phyloP scores from a whole-genome alignment of 73 alveolate species.

The Paramecium pentaurelia region DNA sequence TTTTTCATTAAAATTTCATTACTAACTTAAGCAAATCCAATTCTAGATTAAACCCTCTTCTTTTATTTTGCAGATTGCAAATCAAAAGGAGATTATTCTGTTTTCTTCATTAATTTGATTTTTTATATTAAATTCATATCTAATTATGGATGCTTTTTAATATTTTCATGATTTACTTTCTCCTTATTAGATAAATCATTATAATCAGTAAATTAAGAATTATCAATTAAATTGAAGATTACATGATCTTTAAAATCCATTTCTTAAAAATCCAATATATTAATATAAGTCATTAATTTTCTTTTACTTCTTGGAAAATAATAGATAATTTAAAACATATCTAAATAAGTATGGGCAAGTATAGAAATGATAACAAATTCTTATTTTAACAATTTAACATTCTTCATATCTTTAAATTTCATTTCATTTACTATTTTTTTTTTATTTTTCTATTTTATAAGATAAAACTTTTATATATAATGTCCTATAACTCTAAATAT shows the following conservation, averaged over 20 bases:
- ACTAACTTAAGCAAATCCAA: neutral
- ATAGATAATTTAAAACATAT: neutral
- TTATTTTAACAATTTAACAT: neutral
- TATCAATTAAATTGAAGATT: neutral
- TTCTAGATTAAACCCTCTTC: neutral
- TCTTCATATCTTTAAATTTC: neutral
- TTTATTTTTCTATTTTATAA: neutral
- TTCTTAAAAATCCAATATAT: neutral
- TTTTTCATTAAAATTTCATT: neutral
- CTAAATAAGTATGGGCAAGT: neutral
- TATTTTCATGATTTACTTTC: neutral
- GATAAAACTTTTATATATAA: neutral
- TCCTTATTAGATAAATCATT: neutral
- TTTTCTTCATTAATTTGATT: neutral
- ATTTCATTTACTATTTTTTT: neutral
- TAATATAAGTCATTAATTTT: neutral
- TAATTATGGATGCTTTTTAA: neutral
- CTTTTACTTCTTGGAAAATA: slow-evolving; percentile 48
- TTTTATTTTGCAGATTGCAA: neutral
- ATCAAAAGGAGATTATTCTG: neutral
- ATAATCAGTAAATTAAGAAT: neutral
- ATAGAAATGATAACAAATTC: neutral
- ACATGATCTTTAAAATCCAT: neutral
- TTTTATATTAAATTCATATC: neutral
- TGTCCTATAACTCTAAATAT: slow-evolving; percentile 11